Conservation (phyloP, 1,284 basidiomycete genomes). For the Ustilago tritici region DNA sequence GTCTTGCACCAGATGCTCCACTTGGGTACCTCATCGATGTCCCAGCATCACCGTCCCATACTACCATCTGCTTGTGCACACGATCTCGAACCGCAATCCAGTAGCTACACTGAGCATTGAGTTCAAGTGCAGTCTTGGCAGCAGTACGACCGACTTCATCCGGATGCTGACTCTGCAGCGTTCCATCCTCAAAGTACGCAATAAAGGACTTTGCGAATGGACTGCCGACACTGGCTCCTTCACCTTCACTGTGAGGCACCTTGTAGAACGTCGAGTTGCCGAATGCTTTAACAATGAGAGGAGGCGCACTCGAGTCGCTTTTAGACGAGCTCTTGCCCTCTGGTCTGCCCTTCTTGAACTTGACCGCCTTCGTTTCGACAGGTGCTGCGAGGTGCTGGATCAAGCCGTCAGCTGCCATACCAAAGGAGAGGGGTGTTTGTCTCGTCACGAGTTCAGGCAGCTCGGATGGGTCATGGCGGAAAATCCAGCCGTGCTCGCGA, state of each 20-base stretch:
- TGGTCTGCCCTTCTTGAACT: slow-evolving; percentile 25
- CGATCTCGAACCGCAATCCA: slow-evolving; percentile 96
- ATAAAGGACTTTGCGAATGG: slow-evolving; percentile 91
- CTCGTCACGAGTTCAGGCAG: slow-evolving; percentile 36
- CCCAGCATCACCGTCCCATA: slow-evolving; percentile 77
- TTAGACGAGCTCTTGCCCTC: slow-evolving; percentile 26
- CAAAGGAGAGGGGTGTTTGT: slow-evolving; percentile 52
- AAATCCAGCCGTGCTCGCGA: slow-evolving; percentile 91
- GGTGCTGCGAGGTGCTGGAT: slow-evolving; percentile 48
- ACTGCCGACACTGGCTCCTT: slow-evolving; percentile 90
- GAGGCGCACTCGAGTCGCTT: slow-evolving; percentile 14
- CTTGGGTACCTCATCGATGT: slow-evolving; percentile 70
- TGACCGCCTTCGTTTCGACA: slow-evolving; percentile 20
- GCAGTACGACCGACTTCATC: slow-evolving; percentile 75
- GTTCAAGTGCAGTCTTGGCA: slow-evolving; percentile 85
- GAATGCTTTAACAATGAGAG: slow-evolving; percentile 34
- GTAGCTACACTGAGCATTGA: slow-evolving; percentile 96
- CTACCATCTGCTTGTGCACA: slow-evolving; percentile 91
- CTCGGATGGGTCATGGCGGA: slow-evolving; percentile 64
- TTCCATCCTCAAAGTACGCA: slow-evolving; percentile 84
- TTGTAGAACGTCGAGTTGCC: slow-evolving; percentile 78
- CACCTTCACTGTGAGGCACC: slow-evolving; percentile 95
- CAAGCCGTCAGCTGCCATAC: slow-evolving; percentile 47
- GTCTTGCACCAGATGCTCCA: slow-evolving; percentile 53
- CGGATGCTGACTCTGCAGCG: slow-evolving; percentile 70